Conservation (phyloP, 306 rosid species). For the Mimosa bimucronata region DNA sequence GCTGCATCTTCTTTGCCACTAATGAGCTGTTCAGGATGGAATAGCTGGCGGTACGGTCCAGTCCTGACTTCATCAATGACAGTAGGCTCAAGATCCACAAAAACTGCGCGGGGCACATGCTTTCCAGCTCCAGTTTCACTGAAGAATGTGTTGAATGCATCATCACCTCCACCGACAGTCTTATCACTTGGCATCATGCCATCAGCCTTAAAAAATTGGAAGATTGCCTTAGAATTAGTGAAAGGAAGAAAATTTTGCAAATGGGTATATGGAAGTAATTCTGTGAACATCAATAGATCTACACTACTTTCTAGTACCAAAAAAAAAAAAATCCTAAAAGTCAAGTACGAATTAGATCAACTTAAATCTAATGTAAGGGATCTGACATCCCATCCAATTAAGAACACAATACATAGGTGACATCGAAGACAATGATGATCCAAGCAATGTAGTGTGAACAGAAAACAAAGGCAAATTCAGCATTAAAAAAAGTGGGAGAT, state of each 20-base stretch:
- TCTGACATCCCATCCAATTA: background rate
- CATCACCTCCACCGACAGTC: slow-evolving; percentile 62
- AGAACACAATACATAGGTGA: background rate
- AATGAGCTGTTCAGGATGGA: slow-evolving; percentile 88
- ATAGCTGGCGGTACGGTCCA: slow-evolving; percentile 66
- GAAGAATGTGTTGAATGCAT: slow-evolving; percentile 86
- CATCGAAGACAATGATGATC: background rate
- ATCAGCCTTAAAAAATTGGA: slow-evolving; percentile 55
- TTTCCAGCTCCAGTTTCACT: slow-evolving; percentile 90
- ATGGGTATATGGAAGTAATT: background rate
- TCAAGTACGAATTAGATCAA: background rate
- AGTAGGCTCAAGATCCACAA: slow-evolving; percentile 90
- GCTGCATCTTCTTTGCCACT: slow-evolving; percentile 92
- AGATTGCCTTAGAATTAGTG: background rate
- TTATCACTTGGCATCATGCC: slow-evolving; percentile 80
- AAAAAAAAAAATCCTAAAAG: background rate
- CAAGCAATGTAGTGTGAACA: background rate
- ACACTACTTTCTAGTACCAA: background rate
- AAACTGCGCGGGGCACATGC: slow-evolving; percentile 83
- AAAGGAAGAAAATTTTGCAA: background rate
- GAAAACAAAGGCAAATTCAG: background rate
- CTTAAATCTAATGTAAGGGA: background rate
- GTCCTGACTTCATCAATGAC: slow-evolving; percentile 68
- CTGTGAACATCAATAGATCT: background rate
- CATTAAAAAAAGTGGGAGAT: background rate